Evolutionary conservation across 2,329 filamentous ascomycete genomes (phyloP).

Genomic region (Talaromyces albobiverticillius): DNA sequence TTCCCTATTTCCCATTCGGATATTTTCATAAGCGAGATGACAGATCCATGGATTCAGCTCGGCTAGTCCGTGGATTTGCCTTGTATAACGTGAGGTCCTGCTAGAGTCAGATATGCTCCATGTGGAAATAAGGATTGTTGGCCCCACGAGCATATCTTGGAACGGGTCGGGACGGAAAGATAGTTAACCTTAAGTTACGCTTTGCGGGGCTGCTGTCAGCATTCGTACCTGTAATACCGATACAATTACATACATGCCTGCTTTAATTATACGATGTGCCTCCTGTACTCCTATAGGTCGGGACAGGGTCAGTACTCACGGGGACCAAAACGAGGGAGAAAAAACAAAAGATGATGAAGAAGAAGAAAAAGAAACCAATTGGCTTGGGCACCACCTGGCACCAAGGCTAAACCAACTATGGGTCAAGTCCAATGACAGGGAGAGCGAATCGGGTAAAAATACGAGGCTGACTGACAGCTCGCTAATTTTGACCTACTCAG

Average conservation of each 20-base stretch:
- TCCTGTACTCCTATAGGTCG: not conserved
- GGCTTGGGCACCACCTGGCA: not conserved
- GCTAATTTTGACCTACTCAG: constrained; percentile 15
- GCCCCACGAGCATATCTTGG: not conserved
- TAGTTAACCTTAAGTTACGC: not conserved
- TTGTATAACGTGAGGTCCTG: too few species aligned
- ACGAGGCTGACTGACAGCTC: constrained; percentile 6
- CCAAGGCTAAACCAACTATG: not conserved
- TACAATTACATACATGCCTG: not conserved
- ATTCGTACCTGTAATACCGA: not conserved
- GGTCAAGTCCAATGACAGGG: not conserved
- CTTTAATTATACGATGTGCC: not conserved
- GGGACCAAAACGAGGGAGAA: too few species aligned
- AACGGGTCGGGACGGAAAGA: too few species aligned
- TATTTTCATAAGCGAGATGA: not conserved
- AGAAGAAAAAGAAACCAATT: not conserved
- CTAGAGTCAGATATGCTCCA: not conserved
- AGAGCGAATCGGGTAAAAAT: not conserved
- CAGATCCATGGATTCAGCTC: not conserved
- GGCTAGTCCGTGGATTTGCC: not conserved
- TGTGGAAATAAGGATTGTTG: too few species aligned
- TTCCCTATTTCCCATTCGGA: not conserved
- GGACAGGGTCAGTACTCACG: not conserved
- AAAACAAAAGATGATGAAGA: too few species aligned
- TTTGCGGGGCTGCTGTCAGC: not conserved